Percentiles rank a stretch among this genome's conserved stretches.
phyloP scores from a whole-genome alignment of 441 rosid genomes.

The Adansonia rubrostipa region DNA sequence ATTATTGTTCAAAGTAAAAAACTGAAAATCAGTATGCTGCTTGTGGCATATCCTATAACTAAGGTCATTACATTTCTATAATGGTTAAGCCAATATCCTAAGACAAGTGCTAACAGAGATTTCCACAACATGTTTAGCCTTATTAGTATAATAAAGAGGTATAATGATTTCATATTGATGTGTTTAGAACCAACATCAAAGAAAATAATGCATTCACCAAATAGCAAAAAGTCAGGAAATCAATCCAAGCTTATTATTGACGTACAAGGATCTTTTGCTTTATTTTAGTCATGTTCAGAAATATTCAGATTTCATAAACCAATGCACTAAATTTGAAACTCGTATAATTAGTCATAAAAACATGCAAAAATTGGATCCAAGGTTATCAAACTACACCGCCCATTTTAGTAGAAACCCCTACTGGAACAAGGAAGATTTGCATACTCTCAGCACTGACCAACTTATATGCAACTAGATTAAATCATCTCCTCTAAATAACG shows the following conservation, averaged over 20 bases:
- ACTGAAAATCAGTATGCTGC: not conserved
- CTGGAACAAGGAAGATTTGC: not conserved
- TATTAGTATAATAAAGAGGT: not conserved
- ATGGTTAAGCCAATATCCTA: not conserved
- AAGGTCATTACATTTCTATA: too few relatives aligned
- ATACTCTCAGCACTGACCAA: not conserved
- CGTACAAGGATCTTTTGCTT: conserved; percentile 1
- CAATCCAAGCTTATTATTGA: not conserved
- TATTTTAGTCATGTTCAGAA: not conserved
- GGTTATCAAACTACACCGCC: not conserved
- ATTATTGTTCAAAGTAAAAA: not conserved
- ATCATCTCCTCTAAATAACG: not conserved
- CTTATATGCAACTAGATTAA: conserved; percentile 12
- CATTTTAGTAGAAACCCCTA: not conserved
- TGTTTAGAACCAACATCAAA: not conserved
- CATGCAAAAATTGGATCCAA: not conserved
- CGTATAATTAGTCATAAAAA: not conserved
- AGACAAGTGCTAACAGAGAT: not conserved
- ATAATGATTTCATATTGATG: not conserved
- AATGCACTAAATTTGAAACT: not conserved
- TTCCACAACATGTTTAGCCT: not conserved
- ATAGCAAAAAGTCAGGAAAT: not conserved
- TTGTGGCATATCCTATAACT: not conserved
- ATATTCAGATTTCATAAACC: not conserved
- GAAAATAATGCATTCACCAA: not conserved